Evolutionary conservation across 345 rosid species (phyloP), one percentile per base, ranked within the genome.

Genomic region (Ricinus communis): DNA sequence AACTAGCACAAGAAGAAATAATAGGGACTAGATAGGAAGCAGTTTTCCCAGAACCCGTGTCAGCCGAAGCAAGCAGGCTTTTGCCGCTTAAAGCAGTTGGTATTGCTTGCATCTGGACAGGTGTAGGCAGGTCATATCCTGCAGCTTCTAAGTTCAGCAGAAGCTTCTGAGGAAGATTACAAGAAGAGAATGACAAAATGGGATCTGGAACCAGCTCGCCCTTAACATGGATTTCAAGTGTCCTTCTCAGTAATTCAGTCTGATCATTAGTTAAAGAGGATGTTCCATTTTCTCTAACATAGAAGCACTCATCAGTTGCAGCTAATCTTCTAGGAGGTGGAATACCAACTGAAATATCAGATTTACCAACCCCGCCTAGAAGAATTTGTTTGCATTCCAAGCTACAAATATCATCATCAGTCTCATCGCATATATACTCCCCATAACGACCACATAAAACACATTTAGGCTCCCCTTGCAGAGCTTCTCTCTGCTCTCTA

Each of bases 1-100:
- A 76, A 49, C 61, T 79, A 70, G 86, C 79, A 69, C 96, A 94
- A 24, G 68, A 75, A 57, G 90, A 84, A 75, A 94, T 74, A 67
- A 94, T 56, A 47, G 97, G 97, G 74, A 94, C 72, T 66, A 94
- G 79, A 85, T 87, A 94, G 30, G 96, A 90, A 60, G 93, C 96
- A 18, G 97, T 91, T 79, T 94, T 94, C 55, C 98, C 92, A 0
- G 92, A 88, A 77, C 98, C 98, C 0, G 98, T 94, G 67, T 82
- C 82, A 30, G 98, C 97, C 3, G 92, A 87, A 81, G 88, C 98
- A 76, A 94, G 88, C 67, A 94, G 54, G 80, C 82, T 91, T 71
- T 66, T 84, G 12, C 92, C 87, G 25, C 28, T 69, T 82, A 91
- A 77, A 80, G 95, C 93, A 64, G 87, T 82, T 8, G 98, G 96